Conservation (phyloP, 2,329 filamentous ascomycete species). For the Xylariomycetidae sp. region DNA sequence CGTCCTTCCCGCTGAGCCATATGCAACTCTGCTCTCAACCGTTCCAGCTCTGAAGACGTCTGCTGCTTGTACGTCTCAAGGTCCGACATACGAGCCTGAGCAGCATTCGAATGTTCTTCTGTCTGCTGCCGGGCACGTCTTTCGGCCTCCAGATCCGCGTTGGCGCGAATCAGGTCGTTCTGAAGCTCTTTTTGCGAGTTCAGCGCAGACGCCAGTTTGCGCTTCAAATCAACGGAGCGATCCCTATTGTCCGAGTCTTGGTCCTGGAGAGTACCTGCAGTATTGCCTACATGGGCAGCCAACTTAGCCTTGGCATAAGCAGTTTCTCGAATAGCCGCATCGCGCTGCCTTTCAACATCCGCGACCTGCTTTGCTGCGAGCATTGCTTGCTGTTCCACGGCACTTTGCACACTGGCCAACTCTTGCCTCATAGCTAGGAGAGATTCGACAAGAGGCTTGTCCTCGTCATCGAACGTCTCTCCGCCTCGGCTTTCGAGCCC, state of each 20-base stretch:
- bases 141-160: slow-evolving; percentile 73
- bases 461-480: slow-evolving; percentile 85
- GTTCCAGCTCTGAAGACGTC: slow-evolving; percentile 79
- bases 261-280: slow-evolving; percentile 55
- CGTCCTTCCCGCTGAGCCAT: slow-evolving; percentile 71
- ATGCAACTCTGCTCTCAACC: slow-evolving; percentile 79
- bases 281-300: slow-evolving; percentile 68
- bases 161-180: slow-evolving; percentile 64
- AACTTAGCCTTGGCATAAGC: slow-evolving; percentile 92
- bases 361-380: slow-evolving; percentile 85
- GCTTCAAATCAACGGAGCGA: slow-evolving; percentile 69
- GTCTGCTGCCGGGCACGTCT: slow-evolving; percentile 75
- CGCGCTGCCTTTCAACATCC: slow-evolving; percentile 89
- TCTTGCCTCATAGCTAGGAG: slow-evolving; percentile 88
- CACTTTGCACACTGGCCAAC: slow-evolving; percentile 80
- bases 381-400: slow-evolving; percentile 83
- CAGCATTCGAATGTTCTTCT: slow-evolving; percentile 79
- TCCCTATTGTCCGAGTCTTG: slow-evolving; percentile 53
- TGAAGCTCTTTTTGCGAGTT: slow-evolving; percentile 77
- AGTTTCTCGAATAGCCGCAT: slow-evolving; percentile 90
- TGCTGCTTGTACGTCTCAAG: slow-evolving; percentile 80
- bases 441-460: slow-evolving; percentile 87
- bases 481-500: slow-evolving; percentile 70
- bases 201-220: slow-evolving; percentile 77
- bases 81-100: slow-evolving; percentile 77